These are phyloP conservation scores for Patellifolia procumbens DNA, from an alignment of 179 eudicot species.

Conservation along the genomic window DNA sequence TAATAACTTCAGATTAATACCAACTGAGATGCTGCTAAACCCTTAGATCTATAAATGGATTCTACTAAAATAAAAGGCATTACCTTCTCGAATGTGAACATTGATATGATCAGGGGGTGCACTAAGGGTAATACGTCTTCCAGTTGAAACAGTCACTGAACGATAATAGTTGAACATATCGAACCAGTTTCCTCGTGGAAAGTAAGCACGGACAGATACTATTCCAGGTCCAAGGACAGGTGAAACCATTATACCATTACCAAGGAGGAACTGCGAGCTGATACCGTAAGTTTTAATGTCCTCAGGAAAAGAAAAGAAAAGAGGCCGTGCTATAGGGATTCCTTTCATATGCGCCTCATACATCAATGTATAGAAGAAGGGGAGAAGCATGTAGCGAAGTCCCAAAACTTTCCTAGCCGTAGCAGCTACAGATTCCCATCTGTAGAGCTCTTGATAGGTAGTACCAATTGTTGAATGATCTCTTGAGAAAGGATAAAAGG, in stretches of 20 bases:
- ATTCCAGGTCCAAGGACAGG: constrained; percentile 52
- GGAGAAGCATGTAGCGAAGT: constrained; percentile 62
- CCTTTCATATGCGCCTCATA: constrained; percentile 60
- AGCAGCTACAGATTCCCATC: constrained; percentile 69
- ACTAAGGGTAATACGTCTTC: constrained; percentile 38
- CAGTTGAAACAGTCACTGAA: constrained; percentile 34
- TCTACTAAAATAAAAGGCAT: background rate
- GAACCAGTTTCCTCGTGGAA: constrained; percentile 76
- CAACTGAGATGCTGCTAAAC: background rate
- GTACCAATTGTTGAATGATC: constrained; percentile 43
- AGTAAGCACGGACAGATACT: constrained; percentile 52
- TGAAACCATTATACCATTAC: constrained; percentile 67
- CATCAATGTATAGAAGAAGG: constrained; percentile 67
- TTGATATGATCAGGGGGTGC: constrained; percentile 62
- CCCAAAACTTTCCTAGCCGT: constrained; percentile 63
- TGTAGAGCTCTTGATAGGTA: constrained; percentile 56
- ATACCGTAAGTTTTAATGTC: constrained; percentile 52
- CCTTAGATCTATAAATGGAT: background rate
- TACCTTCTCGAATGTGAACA: constrained; percentile 63
- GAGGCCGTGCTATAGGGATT: constrained; percentile 63
- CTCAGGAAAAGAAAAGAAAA: constrained; percentile 70
- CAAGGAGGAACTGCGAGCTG: constrained; percentile 61
- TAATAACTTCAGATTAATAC: too few species aligned
- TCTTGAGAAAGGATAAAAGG: constrained; percentile 76
- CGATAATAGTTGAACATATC: constrained; percentile 52